phyloP scores from a whole-genome alignment of 495 filamentous ascomycete species.

The Penicillium lividum region DNA sequence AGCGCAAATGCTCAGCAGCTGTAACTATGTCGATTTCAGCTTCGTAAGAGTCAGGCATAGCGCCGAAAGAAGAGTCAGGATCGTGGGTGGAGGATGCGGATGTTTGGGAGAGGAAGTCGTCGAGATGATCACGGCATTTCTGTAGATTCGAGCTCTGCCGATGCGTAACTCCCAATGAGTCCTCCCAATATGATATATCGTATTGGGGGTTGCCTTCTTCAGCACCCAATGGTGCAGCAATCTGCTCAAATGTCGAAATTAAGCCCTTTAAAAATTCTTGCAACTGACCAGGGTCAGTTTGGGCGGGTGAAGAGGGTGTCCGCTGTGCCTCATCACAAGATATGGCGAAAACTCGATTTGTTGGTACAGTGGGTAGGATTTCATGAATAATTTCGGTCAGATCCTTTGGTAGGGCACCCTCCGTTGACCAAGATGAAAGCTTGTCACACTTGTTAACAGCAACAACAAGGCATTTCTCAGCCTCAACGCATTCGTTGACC shows the following conservation, averaged over 20 bases:
- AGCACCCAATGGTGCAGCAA: constrained; percentile 61
- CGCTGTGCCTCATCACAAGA: constrained; percentile 61
- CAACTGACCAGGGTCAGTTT: constrained; percentile 62
- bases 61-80: constrained; percentile 1
- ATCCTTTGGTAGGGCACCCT: constrained; percentile 16
- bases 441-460: constrained; percentile 83
- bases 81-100: constrained; percentile 10
- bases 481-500: constrained; percentile 53
- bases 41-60: constrained; percentile 26
- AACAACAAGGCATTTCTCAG: constrained; percentile 63
- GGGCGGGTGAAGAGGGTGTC: constrained; percentile 3
- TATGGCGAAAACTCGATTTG: constrained; percentile 58
- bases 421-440: constrained; percentile 27
- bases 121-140: constrained; percentile 66
- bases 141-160: constrained; percentile 81
- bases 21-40: constrained; percentile 76
- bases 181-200: constrained; percentile 66
- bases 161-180: constrained; percentile 86
- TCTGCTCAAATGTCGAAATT: constrained; percentile 64
- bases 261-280: constrained; percentile 67
- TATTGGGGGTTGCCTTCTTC: constrained; percentile 41
- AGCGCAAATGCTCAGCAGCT: constrained; percentile 86
- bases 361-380: constrained; percentile 40
- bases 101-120: constrained; percentile 60
- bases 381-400: constrained; percentile 26